phyloP scores from a whole-genome alignment of 148 eudicot species.

The Polygonum aviculare region DNA sequence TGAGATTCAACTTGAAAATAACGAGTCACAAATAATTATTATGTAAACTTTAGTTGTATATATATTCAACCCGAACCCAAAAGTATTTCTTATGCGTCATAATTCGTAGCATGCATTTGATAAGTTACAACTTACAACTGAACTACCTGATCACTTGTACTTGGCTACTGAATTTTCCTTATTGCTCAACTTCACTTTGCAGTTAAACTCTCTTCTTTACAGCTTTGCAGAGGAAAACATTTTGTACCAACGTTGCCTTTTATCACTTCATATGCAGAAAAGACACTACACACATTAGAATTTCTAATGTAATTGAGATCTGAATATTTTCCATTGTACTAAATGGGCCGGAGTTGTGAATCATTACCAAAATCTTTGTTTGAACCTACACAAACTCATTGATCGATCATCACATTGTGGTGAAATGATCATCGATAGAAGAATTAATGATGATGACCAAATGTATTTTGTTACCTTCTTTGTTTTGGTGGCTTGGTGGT shows the following conservation, averaged over 20 bases:
- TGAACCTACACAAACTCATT: background rate
- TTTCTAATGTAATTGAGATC: background rate
- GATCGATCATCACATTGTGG: background rate
- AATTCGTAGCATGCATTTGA: background rate
- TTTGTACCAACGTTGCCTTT: constrained; percentile 1
- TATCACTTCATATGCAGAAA: background rate
- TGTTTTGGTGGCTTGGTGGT: constrained; percentile 1
- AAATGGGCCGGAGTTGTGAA: background rate
- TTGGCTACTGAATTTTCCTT: background rate
- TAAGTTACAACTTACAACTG: background rate
- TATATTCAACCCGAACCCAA: too few species aligned
- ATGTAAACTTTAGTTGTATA: too few species aligned
- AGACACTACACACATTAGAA: background rate
- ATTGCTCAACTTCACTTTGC: constrained; percentile 6
- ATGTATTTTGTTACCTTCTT: constrained; percentile 2
- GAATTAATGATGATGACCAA: background rate
- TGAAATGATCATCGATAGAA: constrained; percentile 3
- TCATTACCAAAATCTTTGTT: background rate
- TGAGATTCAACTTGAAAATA: too few species aligned
- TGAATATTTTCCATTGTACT: background rate
- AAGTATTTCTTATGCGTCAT: background rate
- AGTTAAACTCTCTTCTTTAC: background rate
- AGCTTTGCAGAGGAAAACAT: constrained; percentile 5
- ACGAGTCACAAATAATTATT: too few species aligned
- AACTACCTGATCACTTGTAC: constrained; percentile 4